Base-by-base conservation (phyloP, 768 basidiomycete species). In the Pleurotus tuber-regium region DNA sequence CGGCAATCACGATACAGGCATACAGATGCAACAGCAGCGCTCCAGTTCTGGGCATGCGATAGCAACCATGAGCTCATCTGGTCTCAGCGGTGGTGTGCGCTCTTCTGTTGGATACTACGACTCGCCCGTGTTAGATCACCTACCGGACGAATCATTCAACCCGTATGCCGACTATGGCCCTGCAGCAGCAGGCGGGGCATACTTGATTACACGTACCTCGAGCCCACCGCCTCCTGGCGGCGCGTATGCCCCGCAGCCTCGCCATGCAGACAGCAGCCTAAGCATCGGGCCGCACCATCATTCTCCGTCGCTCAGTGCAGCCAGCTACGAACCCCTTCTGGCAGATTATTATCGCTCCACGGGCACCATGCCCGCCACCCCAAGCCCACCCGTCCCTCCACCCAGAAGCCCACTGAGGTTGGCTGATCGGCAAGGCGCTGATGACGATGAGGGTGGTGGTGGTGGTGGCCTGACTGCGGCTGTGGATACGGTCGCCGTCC, bases 281-380 rank as follows among this genome's bases (percentile, higher is more conserved):
- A 36, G n/a, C n/a, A 36, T 19, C n/a, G n/a, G 21, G n/a, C 24
- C 33, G 56, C 23, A 53, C 56, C 42, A 51, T 70, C 21, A 74
- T 82, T 70, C 72, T 23, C 68, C 74, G 38, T 75, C 76, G 54
- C 70, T 78, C 39, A 79, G 80, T 54, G 72, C 76, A 11, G n/a
- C n/a, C n/a, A 86, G 84, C 65, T 75, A 75, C 50, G 85, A 87
- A 56, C 82, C 82, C 23, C 68, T 87, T 18, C 66, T 87, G 41
- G 74, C 77, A 21, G 66, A 71, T 10, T 80, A 73, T 51, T n/a
- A n/a, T n/a, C n/a, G n/a, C n/a, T n/a, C n/a, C n/a, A n/a, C n/a
- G n/a, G 11, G 9, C 38, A 40, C 16, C 38, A 8, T 19, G 8
- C 9, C 38, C 38, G 16, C 18, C 14, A 46, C 25, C 43, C 24